Base-by-base conservation (phyloP, 176 grass and related monocot genomes). In the Cymbopogon citratus region DNA sequence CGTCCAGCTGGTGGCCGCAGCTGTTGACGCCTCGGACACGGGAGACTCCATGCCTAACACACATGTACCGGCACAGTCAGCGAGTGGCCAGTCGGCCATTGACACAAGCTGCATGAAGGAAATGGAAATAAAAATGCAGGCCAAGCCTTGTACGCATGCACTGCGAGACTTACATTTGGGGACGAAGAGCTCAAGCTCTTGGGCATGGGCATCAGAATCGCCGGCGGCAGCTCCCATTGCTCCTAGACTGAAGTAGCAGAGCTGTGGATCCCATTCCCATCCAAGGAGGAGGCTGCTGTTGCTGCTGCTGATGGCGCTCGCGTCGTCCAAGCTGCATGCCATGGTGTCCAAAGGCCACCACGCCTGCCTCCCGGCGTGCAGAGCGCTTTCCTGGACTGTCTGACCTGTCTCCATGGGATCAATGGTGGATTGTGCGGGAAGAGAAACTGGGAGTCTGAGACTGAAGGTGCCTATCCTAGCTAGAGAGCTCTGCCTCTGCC, bases 261-360 rank as follows among this genome's bases (percentile, higher is more conserved):
- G 39, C 57, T 51, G 79, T 66, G 79, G 74, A 69, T 86, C 88
- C 84, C 88, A 79, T 68, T 86, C 88, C 84, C 88, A 80, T 69
- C 59, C 62, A 48, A 83, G 66, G 49, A 79, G 80, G 79, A 86
- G 49, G 31, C 31, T 33, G 31, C 72, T 71, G 8, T 79, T 52
- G 66, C 12, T 33, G 66, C 21, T 59, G 83, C 46, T 69, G 66
- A 27, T 48, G 48, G 61, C 29, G 61, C 61, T 63, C 12, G 61
- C 26, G 72, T n/a, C 45, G 23, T 7, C 75, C 67, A 65, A 80
- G 66, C 73, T 71, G 69, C 76, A 85, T 26, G 87, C 74, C 82
- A 85, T 94, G 84, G 83, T 83, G 65, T 74, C 84, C 34, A 70
- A 43, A 80, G 86, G 79, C 59, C 82, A 82, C 77, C 83, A 69